Evolutionary conservation across 768 basidiomycete genomes (phyloP).

Genomic region (Dioszegia aurantiaca): DNA sequence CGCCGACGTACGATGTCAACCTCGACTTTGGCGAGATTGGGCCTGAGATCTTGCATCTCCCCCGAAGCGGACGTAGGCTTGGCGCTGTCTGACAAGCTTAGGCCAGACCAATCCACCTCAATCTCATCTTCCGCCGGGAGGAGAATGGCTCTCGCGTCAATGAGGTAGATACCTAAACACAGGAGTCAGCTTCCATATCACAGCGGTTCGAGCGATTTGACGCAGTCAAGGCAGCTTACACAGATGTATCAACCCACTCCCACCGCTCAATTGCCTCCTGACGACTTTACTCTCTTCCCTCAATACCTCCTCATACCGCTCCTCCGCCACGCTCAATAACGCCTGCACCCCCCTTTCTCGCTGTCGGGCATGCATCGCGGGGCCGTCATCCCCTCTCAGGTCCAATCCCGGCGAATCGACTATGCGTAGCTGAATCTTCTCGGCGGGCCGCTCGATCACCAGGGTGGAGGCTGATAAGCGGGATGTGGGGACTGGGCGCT

Average conservation of each 20-base stretch:
- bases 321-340: conserved; percentile 36
- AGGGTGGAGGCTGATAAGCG: conserved; percentile 6
- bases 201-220: not conserved
- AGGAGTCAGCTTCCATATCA: not conserved
- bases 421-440: conserved; percentile 27
- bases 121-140: conserved; percentile 11
- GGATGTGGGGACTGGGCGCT: conserved; percentile 13
- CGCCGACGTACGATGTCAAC: conserved; percentile 28
- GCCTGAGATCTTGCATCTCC: not conserved
- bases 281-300: conserved; percentile 39
- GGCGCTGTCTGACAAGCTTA: conserved; percentile 24
- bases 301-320: conserved; percentile 32
- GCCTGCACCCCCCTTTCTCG: conserved; percentile 34
- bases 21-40: conserved; percentile 13
- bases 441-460: conserved; percentile 11
- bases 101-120: conserved; percentile 35
- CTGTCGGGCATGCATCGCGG: conserved; percentile 9
- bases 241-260: conserved; percentile 40
- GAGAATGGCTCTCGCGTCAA: conserved; percentile 38
- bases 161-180: conserved; percentile 40
- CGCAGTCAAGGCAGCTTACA: conserved; percentile 31
- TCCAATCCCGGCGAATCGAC: conserved; percentile 45
- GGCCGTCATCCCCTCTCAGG: conserved; percentile 13
- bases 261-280: conserved; percentile 22
- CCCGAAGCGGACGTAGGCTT: not conserved